Base-by-base conservation (phyloP, 2,329 filamentous ascomycete species). In the Fusarium decemcellulare region DNA sequence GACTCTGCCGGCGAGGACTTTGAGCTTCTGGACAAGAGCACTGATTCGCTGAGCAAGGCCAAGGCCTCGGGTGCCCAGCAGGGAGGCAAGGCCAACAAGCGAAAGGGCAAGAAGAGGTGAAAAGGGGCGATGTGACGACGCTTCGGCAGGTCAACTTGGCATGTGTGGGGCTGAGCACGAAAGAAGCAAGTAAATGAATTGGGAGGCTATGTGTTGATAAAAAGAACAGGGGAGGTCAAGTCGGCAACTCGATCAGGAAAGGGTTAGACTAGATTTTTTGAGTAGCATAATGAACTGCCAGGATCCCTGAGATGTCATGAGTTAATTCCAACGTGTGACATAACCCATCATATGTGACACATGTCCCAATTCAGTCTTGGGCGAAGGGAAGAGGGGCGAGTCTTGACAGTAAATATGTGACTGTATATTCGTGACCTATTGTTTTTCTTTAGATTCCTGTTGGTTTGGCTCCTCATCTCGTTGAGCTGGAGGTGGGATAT, bases 21-120 rank as follows among this genome's bases (percentile, higher is more conserved):
- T 78, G 89, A 91, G 80, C 78, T 90, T 43, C 80, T 91, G 10
- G 88, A 90, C 75, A 89, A 89, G 81, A 88, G 86, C 72, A 82
- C 86, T 18, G 86, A 88, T 67, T 86, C 86, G 54, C 81, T 89
- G 23, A 79, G 78, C 67, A 84, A 84, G 77, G 82, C 81, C 63
- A 88, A 87, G 81, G 75, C 85, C 5, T 85, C 83, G 16, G 84
- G 86, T 48, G 76, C 81, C 37, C 82, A 86, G 74, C 78, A 80
- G 69, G 78, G 79, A 61, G 77, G 77, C 71, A 85, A 82, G 81
- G 79, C 83, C 56, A 86, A 81, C 80, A 88, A 86, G 81, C 78
- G 86, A 67, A 87, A 83, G 79, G 80, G 79, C 74, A 88, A 85
- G 82, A 88, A 88, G 82, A 84, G 82, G 79, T 88, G 75, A 81